A percentile compares a stretch with the other conserved stretches of the same genome.
Evolutionary conservation across 306 rosid species (phyloP).

Genomic region (Rubus parviflorus): DNA sequence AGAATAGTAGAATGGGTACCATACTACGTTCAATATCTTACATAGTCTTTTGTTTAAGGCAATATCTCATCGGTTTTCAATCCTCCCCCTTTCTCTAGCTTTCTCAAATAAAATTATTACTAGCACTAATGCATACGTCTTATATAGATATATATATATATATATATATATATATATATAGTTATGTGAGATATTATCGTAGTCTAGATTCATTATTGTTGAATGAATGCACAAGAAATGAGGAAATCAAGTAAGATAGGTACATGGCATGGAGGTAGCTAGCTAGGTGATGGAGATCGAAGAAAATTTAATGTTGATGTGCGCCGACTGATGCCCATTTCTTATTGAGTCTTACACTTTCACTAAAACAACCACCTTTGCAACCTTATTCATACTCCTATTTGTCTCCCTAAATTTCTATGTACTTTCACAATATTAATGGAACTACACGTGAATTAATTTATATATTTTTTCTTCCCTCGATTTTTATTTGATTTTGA

Average conservation of each 20-base stretch:
- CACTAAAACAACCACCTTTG: conserved; percentile 32
- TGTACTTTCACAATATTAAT: conserved; percentile 12
- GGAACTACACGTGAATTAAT: conserved; percentile 9
- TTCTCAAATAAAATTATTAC: not conserved
- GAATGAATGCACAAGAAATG: conserved; percentile 1
- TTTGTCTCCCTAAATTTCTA: conserved; percentile 32
- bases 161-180: not conserved
- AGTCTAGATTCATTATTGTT: conserved; percentile 4
- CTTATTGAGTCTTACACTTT: conserved; percentile 19
- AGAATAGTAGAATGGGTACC: not conserved
- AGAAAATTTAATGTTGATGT: conserved; percentile 20
- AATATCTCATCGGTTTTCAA: not conserved
- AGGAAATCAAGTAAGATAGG: not conserved
- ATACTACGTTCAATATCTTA: not conserved
- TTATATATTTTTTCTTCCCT: conserved; percentile 6
- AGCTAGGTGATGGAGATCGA: not conserved
- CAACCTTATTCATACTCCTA: conserved; percentile 26
- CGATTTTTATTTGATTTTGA: not conserved
- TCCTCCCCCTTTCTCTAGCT: too few species aligned
- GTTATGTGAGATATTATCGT: conserved; percentile 1
- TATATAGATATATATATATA: not conserved
- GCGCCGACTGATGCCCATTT: conserved; percentile 18
- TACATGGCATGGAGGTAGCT: not conserved
- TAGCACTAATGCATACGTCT: not conserved
- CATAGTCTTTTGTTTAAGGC: not conserved